Conservation (phyloP, 2,329 filamentous ascomycete genomes). For the Penicillium sp. region DNA sequence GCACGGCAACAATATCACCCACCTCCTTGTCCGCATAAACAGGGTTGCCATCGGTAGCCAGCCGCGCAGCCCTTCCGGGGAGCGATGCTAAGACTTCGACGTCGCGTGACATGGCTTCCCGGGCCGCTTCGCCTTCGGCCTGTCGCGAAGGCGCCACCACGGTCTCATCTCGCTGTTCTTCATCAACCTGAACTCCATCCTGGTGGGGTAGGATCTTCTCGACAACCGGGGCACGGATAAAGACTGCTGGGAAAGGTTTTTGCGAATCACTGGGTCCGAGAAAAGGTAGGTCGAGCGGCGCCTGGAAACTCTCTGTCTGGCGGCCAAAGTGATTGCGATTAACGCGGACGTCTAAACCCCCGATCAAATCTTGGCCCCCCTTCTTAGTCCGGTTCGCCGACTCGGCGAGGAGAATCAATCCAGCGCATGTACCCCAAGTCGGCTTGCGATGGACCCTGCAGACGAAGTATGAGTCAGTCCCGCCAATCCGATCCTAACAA, state of each 20-base stretch:
- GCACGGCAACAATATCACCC: slow-evolving; percentile 83
- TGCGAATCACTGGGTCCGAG: slow-evolving; percentile 47
- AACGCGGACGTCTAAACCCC: slow-evolving; percentile 86
- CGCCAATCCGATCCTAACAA: slow-evolving; percentile 13
- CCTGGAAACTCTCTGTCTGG: slow-evolving; percentile 89
- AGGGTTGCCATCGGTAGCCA: slow-evolving; percentile 51
- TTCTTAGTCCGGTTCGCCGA: slow-evolving; percentile 86
- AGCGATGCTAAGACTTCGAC: slow-evolving; percentile 66
- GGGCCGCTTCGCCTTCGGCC: slow-evolving; percentile 51
- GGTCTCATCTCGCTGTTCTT: slow-evolving; percentile 54
- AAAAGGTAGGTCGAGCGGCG: slow-evolving; percentile 74
- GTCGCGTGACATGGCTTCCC: slow-evolving; percentile 49
- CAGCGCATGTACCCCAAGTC: slow-evolving; percentile 95
- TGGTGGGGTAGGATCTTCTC: slow-evolving; percentile 71
- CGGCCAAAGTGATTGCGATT: slow-evolving; percentile 95
- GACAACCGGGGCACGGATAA: slow-evolving; percentile 93
- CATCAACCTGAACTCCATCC: slow-evolving; percentile 56
- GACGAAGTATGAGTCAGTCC: slow-evolving; percentile 24
- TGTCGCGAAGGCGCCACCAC: slow-evolving; percentile 62
- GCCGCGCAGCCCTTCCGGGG: slow-evolving; percentile 55
- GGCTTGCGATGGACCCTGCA: slow-evolving; percentile 74
- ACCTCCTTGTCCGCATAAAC: slow-evolving; percentile 46
- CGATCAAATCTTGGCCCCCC: slow-evolving; percentile 90
- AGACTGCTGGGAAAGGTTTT: slow-evolving; percentile 75
- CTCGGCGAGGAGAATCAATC: slow-evolving; percentile 87